Base-by-base conservation (phyloP, 768 basidiomycete genomes). In the Aureoboletus auriporus region DNA sequence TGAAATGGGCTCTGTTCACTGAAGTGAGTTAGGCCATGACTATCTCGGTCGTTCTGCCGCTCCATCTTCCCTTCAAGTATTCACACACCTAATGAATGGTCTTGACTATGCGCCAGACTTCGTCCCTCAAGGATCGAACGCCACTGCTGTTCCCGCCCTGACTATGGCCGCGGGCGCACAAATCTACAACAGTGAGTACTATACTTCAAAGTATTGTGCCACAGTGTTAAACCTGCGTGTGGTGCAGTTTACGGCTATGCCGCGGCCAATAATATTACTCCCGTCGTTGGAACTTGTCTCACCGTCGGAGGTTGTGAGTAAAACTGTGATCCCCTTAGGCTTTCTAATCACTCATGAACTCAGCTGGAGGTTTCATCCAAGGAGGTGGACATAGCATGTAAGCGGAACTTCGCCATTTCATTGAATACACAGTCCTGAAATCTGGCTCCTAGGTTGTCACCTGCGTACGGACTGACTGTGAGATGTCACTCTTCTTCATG, bases 361-460 rank as follows among this genome's bases (percentile, higher is more conserved):
- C 7, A 63, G 75, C 73, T 11, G 78, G 75, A 28, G 78, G 80
- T 10, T 81, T 69, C 68, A 43, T 76, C 4, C 67, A 70, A 47
- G 79, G 79, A 26, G 78, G 75, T 8, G 78, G 79, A 6, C 74
- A 77, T 45, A 68, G 74, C 40, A 54, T 64, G 39, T 62, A 41
- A 50, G 48, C 20, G 23, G 5, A 23, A 29, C 14, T 3, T 16
- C 14, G 38, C 14, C 23, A 9, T 28, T 20, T 36, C 10, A 8
- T 10, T 16, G 9, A n/a, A 41, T 26, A 8, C 4, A 16, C 4
- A 28, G 12, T 4, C 16, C 29, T 38, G 33, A 57, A 6, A 7
- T 27, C 17, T 20, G 11, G 10, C 5, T 20, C 12, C 6, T 11
- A 62, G 61, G 14, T 37, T 78, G 6, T 60, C 74, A 5, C 68